Evolutionary conservation across 2,329 filamentous ascomycete genomes (phyloP).

Genomic region (Dryadomyces sulphureus): DNA sequence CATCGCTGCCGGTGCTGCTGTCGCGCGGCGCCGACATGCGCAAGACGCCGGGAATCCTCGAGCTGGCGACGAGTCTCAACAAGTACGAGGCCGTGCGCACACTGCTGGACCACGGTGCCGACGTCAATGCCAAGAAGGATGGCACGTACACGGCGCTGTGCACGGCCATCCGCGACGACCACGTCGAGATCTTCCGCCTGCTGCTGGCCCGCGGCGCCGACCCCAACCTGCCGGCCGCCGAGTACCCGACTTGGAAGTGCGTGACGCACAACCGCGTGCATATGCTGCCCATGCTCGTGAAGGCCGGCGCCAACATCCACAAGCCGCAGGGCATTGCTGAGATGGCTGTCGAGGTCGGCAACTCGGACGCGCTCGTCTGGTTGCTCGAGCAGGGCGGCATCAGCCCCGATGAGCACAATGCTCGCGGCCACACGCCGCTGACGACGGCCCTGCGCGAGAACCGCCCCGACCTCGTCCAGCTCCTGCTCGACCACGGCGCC

Average conservation of each 20-base stretch:
- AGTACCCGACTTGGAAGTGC: constrained; percentile 20
- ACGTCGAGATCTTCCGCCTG: constrained; percentile 16
- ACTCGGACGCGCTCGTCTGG: constrained; percentile 22
- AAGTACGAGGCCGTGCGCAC: constrained; percentile 45
- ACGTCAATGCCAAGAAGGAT: constrained; percentile 15
- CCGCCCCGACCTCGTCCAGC: constrained; percentile 32
- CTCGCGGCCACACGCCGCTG: constrained; percentile 18
- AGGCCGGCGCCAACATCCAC: constrained; percentile 19
- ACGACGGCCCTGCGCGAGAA: constrained; percentile 18
- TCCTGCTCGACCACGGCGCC: constrained; percentile 21
- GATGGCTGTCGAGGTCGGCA: constrained; percentile 18
- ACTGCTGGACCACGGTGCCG: constrained; percentile 13
- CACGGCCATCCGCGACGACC: constrained; percentile 13
- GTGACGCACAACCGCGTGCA: constrained; percentile 14
- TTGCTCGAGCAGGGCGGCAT: constrained; percentile 20
- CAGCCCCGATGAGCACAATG: constrained; percentile 18
- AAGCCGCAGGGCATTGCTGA: constrained; percentile 17
- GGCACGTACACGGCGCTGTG: constrained; percentile 15
- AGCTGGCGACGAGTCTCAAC: constrained; percentile 48
- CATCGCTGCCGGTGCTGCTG: constrained; percentile 43
- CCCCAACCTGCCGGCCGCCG: constrained; percentile 15
- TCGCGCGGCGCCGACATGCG: constrained; percentile 42
- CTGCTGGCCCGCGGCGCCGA: constrained; percentile 22
- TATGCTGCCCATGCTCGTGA: constrained; percentile 20
- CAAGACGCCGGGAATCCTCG: constrained; percentile 48